Percentiles rank a stretch among this genome's conserved stretches.
Conservation (phyloP, 2,329 filamentous ascomycete species). For the Aureobasidium namibiae region DNA sequence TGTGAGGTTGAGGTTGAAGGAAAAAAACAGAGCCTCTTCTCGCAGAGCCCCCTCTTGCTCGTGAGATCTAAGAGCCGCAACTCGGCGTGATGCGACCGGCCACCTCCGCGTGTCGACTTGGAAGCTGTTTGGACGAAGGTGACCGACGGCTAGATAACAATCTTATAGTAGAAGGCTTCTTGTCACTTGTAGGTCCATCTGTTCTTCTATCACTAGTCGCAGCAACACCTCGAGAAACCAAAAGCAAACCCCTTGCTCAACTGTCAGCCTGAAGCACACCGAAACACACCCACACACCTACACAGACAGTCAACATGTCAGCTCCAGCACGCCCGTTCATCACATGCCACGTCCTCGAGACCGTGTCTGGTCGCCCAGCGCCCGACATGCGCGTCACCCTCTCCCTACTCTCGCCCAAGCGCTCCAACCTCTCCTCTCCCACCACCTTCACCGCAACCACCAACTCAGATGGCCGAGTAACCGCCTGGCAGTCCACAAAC, state of each 20-base stretch:
- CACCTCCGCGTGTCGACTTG: background rate
- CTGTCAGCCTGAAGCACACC: background rate
- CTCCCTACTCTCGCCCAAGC: conserved; percentile 33
- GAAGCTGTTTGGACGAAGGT: background rate
- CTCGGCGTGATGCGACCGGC: background rate
- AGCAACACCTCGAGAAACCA: background rate
- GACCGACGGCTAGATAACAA: background rate
- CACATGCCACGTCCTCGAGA: conserved; percentile 83
- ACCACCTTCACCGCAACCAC: conserved; percentile 56
- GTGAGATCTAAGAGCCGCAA: no score
- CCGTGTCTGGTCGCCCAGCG: conserved; percentile 62
- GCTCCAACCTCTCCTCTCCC: conserved; percentile 20
- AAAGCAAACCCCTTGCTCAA: background rate
- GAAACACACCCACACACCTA: background rate
- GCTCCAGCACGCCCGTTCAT: conserved; percentile 45
- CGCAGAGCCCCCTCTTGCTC: no score
- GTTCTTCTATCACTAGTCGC: background rate
- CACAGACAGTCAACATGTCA: conserved; percentile 10
- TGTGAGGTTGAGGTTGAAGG: background rate
- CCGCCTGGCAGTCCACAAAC: conserved; percentile 52
- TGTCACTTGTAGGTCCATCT: background rate
- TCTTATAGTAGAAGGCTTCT: background rate
- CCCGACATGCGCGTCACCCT: conserved; percentile 59
- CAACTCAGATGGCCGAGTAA: conserved; percentile 68
- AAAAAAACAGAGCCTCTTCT: background rate